These are phyloP conservation scores for Cryptosporidium meleagridis DNA, from an alignment of 169 alveolate species.

Conservation along the genomic window DNA sequence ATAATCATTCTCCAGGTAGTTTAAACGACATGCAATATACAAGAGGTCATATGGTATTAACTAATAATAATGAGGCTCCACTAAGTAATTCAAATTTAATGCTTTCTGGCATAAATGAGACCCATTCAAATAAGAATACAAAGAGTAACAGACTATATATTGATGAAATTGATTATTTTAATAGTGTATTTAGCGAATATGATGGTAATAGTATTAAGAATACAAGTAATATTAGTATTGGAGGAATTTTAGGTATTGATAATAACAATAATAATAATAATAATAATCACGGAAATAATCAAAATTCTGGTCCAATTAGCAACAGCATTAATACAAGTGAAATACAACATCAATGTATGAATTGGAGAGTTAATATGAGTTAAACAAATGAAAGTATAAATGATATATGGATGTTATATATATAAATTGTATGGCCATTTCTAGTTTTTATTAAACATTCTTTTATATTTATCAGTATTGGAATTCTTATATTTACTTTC, in stretches of 20 bases:
- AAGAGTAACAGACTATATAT: not conserved
- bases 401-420: not conserved
- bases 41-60: not conserved
- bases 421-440: not conserved
- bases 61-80: not conserved
- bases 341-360: slow-evolving; percentile 49
- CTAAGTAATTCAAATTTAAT: not conserved
- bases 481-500: slow-evolving; percentile 48
- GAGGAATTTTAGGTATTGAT: not conserved
- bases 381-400: not conserved
- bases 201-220: not conserved
- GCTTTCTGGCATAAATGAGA: not conserved
- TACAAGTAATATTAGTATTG: not conserved
- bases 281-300: not conserved
- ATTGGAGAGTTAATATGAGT: slow-evolving; percentile 27
- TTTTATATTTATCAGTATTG: slow-evolving; percentile 8
- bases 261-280: not conserved
- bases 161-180: slow-evolving; percentile 2
- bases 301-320: not conserved
- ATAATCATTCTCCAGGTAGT: not conserved
- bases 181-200: not conserved
- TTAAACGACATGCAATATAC: not conserved
- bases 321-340: not conserved
- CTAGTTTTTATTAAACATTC: slow-evolving; percentile 5
- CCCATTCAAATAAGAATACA: not conserved